Base-by-base conservation (phyloP, 2,329 filamentous ascomycete species). In the Alternaria brassicae region DNA sequence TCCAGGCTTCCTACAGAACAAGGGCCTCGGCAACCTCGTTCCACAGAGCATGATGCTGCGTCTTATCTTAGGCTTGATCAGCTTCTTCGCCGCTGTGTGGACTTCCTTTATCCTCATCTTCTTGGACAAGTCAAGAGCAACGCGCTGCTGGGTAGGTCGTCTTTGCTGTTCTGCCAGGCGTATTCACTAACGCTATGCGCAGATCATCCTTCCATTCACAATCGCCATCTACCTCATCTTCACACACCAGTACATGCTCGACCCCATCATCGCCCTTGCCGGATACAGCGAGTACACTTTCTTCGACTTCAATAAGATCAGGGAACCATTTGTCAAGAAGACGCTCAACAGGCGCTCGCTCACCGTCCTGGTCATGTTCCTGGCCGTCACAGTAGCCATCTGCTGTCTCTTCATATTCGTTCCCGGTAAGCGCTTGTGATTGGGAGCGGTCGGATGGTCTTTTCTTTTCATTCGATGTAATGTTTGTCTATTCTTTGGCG, bases 221-320 rank as follows among this genome's bases (percentile, higher is more conserved):
- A 80, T 99, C 32, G 94, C 93, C 23, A 87, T 96, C 30, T 99
- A 99, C 79, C 71, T 76, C 59, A 75, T 78, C 60, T 75, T 76
- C 67, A 95, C 93, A 2, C 96, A 98, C 73, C 94, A 98, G 78
- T 99, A 98, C 81, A 93, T 92, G 65, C 87, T 99, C 51, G 95
- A 99, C 72, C 94, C 96, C 0, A 83, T 97, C 63, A 88, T 98
- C 77, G 95, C 93, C 4, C 84, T 98, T 19, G 78, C 91, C n/a
- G 93, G 94, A 34, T 90, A 89, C 77, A 97, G 93, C 81, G 96
- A 99, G 81, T 97, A 98, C 81, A 97, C 94, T 0, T 93, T 96
- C 50, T 93, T 97, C 84, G 91, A 89, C 78, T 97, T 96, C 82
- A 90, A 91, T 23, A 86, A 88, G 39, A 92, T 98, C 64, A 88